Percentiles rank a stretch among this genome's conserved stretches.
Conservation (phyloP, 2,329 filamentous ascomycete species). For the Pseudogymnoascus sp. region DNA sequence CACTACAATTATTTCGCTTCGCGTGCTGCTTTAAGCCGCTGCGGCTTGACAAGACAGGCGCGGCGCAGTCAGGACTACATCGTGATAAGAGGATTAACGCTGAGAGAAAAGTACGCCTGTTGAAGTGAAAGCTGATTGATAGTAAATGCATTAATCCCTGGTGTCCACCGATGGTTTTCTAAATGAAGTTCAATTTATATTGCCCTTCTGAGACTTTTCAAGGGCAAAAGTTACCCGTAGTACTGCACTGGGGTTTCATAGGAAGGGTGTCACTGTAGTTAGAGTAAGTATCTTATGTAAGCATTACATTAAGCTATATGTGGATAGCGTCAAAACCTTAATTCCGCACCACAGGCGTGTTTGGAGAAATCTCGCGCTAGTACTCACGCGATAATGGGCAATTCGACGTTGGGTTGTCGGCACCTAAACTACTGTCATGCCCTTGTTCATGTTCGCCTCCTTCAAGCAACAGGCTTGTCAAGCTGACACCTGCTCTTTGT, state of each 20-base stretch:
- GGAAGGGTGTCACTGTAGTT: background rate
- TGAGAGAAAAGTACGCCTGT: background rate
- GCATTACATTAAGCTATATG: background rate
- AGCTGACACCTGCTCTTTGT: constrained; percentile 1
- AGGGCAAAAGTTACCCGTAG: background rate
- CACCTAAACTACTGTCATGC: constrained; percentile 1
- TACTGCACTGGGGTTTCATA: background rate
- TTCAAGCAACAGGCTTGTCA: constrained; percentile 4
- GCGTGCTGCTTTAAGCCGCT: constrained; percentile 2
- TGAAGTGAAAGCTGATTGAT: background rate
- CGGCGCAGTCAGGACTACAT: background rate
- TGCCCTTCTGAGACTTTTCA: background rate
- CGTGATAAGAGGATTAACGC: background rate
- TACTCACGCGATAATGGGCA: constrained; percentile 5
- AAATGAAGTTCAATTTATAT: background rate
- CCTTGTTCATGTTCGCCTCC: constrained; percentile 1
- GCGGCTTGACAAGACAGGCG: background rate
- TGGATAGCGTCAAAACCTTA: constrained; percentile 2
- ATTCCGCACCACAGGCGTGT: constrained; percentile 2
- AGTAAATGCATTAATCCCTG: background rate
- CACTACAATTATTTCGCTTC: constrained; percentile 2
- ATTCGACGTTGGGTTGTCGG: constrained; percentile 5
- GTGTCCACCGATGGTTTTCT: background rate
- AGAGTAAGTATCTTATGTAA: background rate
- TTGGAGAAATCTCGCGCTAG: constrained; percentile 1